Evolutionary conservation across 2,329 filamentous ascomycete species (phyloP).

Genomic region (Aspergillus terreus): DNA sequence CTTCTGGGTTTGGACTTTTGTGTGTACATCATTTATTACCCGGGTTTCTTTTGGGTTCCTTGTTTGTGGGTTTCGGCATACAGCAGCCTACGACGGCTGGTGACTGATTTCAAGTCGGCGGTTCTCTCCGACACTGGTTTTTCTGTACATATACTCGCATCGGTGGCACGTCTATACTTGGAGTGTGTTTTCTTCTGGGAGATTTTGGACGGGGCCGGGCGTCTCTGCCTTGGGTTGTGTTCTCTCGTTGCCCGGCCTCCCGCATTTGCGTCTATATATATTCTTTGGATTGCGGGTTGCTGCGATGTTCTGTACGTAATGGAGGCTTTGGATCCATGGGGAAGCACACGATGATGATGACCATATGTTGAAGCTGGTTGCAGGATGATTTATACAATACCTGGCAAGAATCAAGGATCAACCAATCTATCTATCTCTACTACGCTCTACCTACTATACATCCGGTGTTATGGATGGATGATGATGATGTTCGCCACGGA

Average conservation of each 20-base stretch:
- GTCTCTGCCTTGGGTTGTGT: background rate
- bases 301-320: constrained; percentile 18
- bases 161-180: constrained; percentile 19
- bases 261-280: constrained; percentile 18
- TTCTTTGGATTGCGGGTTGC: constrained; percentile 8
- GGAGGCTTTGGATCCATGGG: constrained; percentile 4
- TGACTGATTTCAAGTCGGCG: constrained; percentile 16
- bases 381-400: no score
- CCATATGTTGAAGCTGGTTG: constrained; percentile 1
- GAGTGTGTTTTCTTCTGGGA: constrained; percentile 1
- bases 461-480: background rate
- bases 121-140: constrained; percentile 21
- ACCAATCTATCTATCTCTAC: no score
- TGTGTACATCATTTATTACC: constrained; percentile 19
- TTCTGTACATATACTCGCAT: constrained; percentile 34
- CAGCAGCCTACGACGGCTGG: constrained; percentile 13
- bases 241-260: constrained; percentile 1
- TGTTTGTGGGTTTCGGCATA: constrained; percentile 16
- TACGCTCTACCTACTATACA: background rate
- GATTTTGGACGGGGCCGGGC: background rate
- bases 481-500: background rate
- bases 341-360: constrained; percentile 6
- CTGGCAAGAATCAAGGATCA: no score
- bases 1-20: constrained; percentile 6
- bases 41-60: constrained; percentile 2